phyloP scores from a whole-genome alignment of 495 filamentous ascomycete genomes.

The Trichoderma virens region DNA sequence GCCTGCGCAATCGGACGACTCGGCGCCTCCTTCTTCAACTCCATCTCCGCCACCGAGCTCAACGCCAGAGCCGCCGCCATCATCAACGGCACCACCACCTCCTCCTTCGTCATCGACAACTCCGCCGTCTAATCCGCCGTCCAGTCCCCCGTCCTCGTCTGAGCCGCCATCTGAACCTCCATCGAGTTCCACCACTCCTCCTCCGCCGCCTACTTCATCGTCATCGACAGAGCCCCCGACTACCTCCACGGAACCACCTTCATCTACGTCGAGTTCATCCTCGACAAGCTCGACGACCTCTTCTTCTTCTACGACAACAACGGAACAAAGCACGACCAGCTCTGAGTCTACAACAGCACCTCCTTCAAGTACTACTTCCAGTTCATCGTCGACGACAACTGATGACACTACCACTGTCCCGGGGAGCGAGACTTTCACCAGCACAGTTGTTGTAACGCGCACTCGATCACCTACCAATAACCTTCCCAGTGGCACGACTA shows the following conservation, averaged over 20 bases:
- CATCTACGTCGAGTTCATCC: background rate
- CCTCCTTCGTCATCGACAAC: constrained; percentile 14
- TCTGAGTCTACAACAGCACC: constrained; percentile 16
- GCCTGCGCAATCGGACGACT: background rate
- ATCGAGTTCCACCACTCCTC: background rate
- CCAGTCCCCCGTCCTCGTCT: constrained; percentile 7
- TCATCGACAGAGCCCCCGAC: too few species aligned
- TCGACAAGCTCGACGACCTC: constrained; percentile 17
- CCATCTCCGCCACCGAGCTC: constrained; percentile 10
- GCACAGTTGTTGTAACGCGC: background rate
- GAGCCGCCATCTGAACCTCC: background rate
- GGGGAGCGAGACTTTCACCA: background rate
- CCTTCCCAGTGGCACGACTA: constrained; percentile 7
- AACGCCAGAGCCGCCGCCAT: constrained; percentile 18
- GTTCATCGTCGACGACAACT: background rate
- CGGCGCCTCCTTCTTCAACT: background rate
- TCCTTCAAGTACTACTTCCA: background rate
- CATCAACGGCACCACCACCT: constrained; percentile 22
- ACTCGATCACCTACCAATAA: background rate
- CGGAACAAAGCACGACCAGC: constrained; percentile 20
- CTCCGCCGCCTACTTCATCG: background rate
- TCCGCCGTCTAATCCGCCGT: constrained; percentile 13
- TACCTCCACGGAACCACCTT: too few species aligned
- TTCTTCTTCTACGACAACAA: constrained; percentile 20
- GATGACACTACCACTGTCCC: background rate